phyloP scores from a whole-genome alignment of 768 basidiomycete genomes.

The Butyriboletus loyo region DNA sequence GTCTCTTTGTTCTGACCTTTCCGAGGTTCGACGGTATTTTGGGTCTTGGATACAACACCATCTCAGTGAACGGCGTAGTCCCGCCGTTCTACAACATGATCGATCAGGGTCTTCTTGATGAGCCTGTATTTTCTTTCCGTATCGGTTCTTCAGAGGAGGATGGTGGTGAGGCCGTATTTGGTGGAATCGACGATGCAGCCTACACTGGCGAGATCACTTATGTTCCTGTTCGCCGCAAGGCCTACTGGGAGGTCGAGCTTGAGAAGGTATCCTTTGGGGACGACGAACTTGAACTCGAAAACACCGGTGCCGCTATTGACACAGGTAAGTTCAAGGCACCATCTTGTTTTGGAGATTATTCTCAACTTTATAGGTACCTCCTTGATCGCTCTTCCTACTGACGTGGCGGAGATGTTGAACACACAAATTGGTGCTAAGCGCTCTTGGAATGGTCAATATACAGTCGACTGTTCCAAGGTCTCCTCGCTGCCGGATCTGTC shows the following conservation, averaged over 20 bases:
- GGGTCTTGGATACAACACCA: conserved; percentile 93
- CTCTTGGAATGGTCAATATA: conserved; percentile 95
- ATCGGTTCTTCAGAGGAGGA: conserved; percentile 83
- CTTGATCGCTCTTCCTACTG: conserved; percentile 88
- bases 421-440: conserved; percentile 90
- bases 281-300: conserved; percentile 86
- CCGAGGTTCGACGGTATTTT: conserved; percentile 91
- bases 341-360: not conserved
- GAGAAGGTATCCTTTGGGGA: conserved; percentile 81
- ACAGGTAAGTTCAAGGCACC: conserved; percentile 52
- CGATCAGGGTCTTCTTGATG: conserved; percentile 72
- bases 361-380: conserved; percentile 65
- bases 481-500: conserved; percentile 79
- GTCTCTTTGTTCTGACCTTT: not conserved
- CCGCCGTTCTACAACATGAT: conserved; percentile 97
- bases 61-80: conserved; percentile 86
- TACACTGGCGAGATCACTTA: conserved; percentile 82
- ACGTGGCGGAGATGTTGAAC: conserved; percentile 98
- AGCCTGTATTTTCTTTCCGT: conserved; percentile 92
- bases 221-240: conserved; percentile 90
- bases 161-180: conserved; percentile 88
- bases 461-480: conserved; percentile 83
- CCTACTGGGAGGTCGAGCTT: conserved; percentile 98
- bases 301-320: conserved; percentile 91
- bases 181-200: conserved; percentile 76